Evolutionary conservation across 1,284 basidiomycete species (phyloP).

Genomic region (Dichomitus squalens): DNA sequence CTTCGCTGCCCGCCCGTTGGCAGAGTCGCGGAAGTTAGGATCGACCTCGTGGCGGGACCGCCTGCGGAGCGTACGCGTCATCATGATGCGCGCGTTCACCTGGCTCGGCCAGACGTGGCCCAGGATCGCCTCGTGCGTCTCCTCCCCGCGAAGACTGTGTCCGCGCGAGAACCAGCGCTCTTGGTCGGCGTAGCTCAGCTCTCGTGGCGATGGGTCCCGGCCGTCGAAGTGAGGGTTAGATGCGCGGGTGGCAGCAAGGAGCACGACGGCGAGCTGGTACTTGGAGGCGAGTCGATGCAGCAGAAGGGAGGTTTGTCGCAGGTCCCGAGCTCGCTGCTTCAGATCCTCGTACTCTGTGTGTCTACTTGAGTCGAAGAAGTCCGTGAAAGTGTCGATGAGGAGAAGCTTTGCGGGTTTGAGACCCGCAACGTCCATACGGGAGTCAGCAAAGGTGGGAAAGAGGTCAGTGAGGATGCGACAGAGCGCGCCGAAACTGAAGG

Average conservation of each 20-base stretch:
- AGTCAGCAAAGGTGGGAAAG: slow-evolving; percentile 61
- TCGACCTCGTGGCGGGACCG: background rate
- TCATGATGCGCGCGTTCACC: slow-evolving; percentile 81
- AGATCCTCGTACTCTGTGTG: slow-evolving; percentile 62
- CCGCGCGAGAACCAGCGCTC: slow-evolving; percentile 75
- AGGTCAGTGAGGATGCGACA: slow-evolving; percentile 65
- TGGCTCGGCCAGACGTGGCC: slow-evolving; percentile 93
- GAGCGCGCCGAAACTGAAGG: slow-evolving; percentile 63
- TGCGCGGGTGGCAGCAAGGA: slow-evolving; percentile 88
- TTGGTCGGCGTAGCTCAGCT: slow-evolving; percentile 72
- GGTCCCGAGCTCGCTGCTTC: slow-evolving; percentile 67
- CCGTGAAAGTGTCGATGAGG: slow-evolving; percentile 81
- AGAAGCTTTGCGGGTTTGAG: slow-evolving; percentile 62
- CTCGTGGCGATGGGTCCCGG: slow-evolving; percentile 31
- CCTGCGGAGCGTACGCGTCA: slow-evolving; percentile 74
- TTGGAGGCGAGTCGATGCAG: slow-evolving; percentile 70
- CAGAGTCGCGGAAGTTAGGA: background rate
- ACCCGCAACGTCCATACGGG: slow-evolving; percentile 29
- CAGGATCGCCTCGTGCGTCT: slow-evolving; percentile 76
- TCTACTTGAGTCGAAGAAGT: slow-evolving; percentile 69
- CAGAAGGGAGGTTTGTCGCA: slow-evolving; percentile 65
- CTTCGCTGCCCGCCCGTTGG: background rate
- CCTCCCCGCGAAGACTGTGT: slow-evolving; percentile 56
- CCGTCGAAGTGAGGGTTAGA: slow-evolving; percentile 50
- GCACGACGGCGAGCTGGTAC: slow-evolving; percentile 72